Evolutionary conservation across 352 stramenopile species (phyloP).

Genomic region (Phytophthora vignae): DNA sequence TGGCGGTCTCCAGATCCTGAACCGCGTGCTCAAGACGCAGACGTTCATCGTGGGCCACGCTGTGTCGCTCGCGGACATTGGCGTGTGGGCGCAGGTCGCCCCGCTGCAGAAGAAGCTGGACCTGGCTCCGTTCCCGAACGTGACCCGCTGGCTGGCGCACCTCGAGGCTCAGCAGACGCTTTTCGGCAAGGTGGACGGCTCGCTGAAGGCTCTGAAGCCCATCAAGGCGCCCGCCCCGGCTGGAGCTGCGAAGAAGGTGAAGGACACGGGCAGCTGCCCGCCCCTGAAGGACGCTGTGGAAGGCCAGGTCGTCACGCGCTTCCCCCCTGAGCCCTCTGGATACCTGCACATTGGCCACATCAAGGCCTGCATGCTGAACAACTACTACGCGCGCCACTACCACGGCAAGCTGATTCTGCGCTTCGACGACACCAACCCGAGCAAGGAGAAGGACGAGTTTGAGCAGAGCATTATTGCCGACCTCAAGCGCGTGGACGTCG

Average conservation of each 20-base stretch:
- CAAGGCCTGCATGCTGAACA: slow-evolving; percentile 99
- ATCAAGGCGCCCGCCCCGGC: slow-evolving; percentile 26
- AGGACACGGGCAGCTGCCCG: slow-evolving; percentile 91
- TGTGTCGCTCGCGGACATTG: slow-evolving; percentile 96
- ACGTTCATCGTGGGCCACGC: slow-evolving; percentile 96
- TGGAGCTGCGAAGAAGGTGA: slow-evolving; percentile 57
- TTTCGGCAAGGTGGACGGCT: slow-evolving; percentile 59
- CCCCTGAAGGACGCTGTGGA: slow-evolving; percentile 94
- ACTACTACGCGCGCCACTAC: slow-evolving; percentile 99
- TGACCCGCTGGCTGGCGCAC: slow-evolving; percentile 79
- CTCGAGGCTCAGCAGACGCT: slow-evolving; percentile 61
- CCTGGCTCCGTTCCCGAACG: slow-evolving; percentile 64
- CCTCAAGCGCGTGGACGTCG: slow-evolving; percentile 85
- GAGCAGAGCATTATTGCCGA: slow-evolving; percentile 96
- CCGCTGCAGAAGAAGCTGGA: slow-evolving; percentile 54
- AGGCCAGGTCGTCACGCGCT: slow-evolving; percentile 97
- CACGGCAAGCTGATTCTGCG: slow-evolving; percentile 98
- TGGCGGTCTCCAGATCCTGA: slow-evolving; percentile 81
- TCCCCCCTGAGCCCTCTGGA: slow-evolving; percentile 98
- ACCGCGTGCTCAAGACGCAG: slow-evolving; percentile 86
- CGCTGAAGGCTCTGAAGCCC: slow-evolving; percentile 63
- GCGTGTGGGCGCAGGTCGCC: slow-evolving; percentile 88
- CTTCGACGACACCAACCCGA: slow-evolving; percentile 99
- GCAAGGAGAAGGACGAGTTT: slow-evolving; percentile 99
- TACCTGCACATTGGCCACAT: slow-evolving; percentile 99